Base-by-base conservation (phyloP, 345 rosid species). In the Corchorus capsularis region DNA sequence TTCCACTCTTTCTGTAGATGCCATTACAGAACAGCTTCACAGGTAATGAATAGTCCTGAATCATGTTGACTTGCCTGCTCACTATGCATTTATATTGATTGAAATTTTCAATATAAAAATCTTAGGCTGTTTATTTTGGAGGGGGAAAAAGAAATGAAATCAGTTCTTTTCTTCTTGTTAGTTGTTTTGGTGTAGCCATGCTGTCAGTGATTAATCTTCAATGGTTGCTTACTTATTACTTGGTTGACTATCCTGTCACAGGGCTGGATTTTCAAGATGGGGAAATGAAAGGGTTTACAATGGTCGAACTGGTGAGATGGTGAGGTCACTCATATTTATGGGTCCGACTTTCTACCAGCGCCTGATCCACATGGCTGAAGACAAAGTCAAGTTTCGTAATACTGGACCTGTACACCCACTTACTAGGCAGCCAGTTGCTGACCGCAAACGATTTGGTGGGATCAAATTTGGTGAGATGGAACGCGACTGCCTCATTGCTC, bases 361-460 rank as follows among this genome's bases (percentile, higher is more conserved):
- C 0, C 87, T 96, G 64, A 17, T 91, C 78, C 98, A 96, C 85
- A 91, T 90, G 97, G 90, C 97, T 3, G 97, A 93, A 81, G 97
- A 93, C 79, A 93, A 93, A 46, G 97, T 93, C 27, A 96, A 93
- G 20, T 96, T 93, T 78, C 87, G 97, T 20, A 96, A 96, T 86
- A 93, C 97, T 0, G 98, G 99, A 12, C 95, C 97, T 3, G 94
- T 93, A 11, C 97, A 93, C 83, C 98, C 98, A 0, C 96, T 96
- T 68, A 91, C 98, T 2, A 84, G 94, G 47, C 98, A 92, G 84
- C 97, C 95, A 2, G 97, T 96, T 27, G 91, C 95, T 5, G 97
- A 96, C 75, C 80, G 97, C 39, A 96, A 96, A 79, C 82, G 94
- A 10, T 94, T 87, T 50, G 99, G 96, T 1, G 98, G 98, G 4